Conservation (phyloP, 139 green algal genomes). For the Desmodesmus armatus region DNA sequence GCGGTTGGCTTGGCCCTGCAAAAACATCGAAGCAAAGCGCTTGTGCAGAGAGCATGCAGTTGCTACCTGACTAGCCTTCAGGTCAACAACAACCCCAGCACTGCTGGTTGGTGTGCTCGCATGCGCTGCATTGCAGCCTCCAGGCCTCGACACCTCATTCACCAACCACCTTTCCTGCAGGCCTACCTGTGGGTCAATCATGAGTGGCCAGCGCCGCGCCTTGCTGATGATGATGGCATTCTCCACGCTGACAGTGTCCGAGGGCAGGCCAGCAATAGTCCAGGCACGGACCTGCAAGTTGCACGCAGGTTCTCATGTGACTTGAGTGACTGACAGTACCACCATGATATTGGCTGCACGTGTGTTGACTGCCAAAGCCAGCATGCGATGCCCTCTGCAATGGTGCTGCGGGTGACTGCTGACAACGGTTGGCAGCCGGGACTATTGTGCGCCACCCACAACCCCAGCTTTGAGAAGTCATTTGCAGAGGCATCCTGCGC, state of each 20-base stretch:
- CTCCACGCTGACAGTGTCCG: constrained; percentile 79
- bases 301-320: not conserved
- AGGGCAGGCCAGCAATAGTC: constrained; percentile 81
- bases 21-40: too few relatives aligned
- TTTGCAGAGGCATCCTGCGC: not conserved
- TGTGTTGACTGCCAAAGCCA: constrained; percentile 80
- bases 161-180: too few relatives aligned
- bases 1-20: constrained; percentile 82
- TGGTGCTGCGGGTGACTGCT: too few relatives aligned
- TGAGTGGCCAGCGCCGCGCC: constrained; percentile 83
- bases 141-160: too few relatives aligned
- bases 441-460: too few relatives aligned
- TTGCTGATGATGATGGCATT: constrained; percentile 86
- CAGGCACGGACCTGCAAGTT: constrained; percentile 70
- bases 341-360: too few relatives aligned
- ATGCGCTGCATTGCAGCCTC: too few relatives aligned
- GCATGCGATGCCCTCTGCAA: too few relatives aligned
- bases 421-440: too few relatives aligned
- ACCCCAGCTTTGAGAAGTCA: not conserved
- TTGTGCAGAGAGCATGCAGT: not conserved
- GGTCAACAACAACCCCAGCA: not conserved
- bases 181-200: constrained; percentile 86
- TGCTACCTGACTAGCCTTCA: not conserved
- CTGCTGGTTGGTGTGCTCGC: too few relatives aligned
- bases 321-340: too few relatives aligned